phyloP scores from a whole-genome alignment of 257 asterid genomes.

The Ehretia macrophylla region DNA sequence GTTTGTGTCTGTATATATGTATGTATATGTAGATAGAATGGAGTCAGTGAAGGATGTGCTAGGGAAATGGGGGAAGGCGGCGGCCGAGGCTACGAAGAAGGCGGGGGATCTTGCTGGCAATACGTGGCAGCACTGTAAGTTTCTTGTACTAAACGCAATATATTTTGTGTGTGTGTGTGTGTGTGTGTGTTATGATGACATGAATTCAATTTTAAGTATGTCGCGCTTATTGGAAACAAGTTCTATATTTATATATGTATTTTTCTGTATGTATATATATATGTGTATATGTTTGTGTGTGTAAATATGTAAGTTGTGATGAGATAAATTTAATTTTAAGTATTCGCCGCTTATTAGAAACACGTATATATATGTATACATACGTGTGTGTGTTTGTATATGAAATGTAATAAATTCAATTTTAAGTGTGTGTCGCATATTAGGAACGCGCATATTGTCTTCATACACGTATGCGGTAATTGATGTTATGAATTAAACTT shows the following conservation, averaged over 20 bases:
- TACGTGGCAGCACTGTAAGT: conserved; percentile 98
- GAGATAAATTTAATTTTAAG: too few relatives aligned
- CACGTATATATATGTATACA: too few relatives aligned
- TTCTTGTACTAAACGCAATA: conserved; percentile 4
- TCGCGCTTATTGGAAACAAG: too few relatives aligned
- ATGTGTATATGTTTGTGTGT: too few relatives aligned
- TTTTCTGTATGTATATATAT: too few relatives aligned
- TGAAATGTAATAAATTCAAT: too few relatives aligned
- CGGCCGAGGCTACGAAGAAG: conserved; percentile 82
- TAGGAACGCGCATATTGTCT: not conserved
- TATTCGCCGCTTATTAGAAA: too few relatives aligned
- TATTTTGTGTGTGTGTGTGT: not conserved
- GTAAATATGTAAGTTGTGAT: too few relatives aligned
- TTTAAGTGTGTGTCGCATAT: too few relatives aligned
- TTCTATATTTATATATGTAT: too few relatives aligned
- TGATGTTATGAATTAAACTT: too few relatives aligned
- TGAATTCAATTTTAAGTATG: not conserved
- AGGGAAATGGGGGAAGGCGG: conserved; percentile 89
- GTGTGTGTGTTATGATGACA: not conserved
- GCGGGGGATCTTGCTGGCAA: conserved; percentile 95
- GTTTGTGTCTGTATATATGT: conserved; percentile 6
- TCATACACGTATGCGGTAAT: not conserved
- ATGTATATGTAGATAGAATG: conserved; percentile 54
- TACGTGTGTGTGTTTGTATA: too few relatives aligned
- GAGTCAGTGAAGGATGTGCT: conserved; percentile 71